A percentile compares a stretch with the other conserved stretches of the same genome.
Conservation (phyloP, 2,329 filamentous ascomycete genomes). For the Fusarium sp. region DNA sequence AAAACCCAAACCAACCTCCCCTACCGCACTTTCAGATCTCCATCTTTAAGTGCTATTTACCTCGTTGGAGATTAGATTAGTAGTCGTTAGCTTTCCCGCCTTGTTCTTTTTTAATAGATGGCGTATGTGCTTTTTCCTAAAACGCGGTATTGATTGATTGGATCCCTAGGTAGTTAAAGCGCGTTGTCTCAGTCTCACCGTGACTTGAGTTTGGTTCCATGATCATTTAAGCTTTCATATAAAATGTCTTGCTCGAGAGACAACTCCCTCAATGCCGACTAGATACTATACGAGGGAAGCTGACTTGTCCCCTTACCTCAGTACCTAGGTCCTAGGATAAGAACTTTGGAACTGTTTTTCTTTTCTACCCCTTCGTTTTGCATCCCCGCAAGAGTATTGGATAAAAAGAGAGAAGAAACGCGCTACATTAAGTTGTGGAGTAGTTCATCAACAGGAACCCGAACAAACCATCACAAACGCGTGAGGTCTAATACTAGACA, state of each 20-base stretch:
- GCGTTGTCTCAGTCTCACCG: conserved; percentile 30
- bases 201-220: conserved; percentile 17
- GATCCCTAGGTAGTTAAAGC: background rate
- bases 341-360: conserved; percentile 22
- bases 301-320: conserved; percentile 36
- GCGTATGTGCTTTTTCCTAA: background rate
- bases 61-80: background rate
- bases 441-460: background rate
- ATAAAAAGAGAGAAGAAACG: conserved; percentile 31
- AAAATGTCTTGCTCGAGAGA: conserved; percentile 21
- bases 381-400: conserved; percentile 37
- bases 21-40: conserved; percentile 28
- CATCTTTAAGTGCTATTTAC: conserved; percentile 2
- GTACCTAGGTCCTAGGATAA: background rate
- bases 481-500: conserved; percentile 19
- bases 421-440: conserved; percentile 19
- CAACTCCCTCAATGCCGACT: conserved; percentile 1
- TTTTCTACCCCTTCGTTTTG: conserved; percentile 12
- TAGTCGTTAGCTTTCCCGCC: conserved; percentile 21
- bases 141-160: conserved; percentile 17
- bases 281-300: conserved; percentile 35
- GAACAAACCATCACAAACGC: conserved; percentile 28
- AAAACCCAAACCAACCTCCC: conserved; percentile 19
- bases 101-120: conserved; percentile 27
- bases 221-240: conserved; percentile 27